Evolutionary conservation across 2,329 filamentous ascomycete genomes (phyloP).

Genomic region (Cladosporium sp.): DNA sequence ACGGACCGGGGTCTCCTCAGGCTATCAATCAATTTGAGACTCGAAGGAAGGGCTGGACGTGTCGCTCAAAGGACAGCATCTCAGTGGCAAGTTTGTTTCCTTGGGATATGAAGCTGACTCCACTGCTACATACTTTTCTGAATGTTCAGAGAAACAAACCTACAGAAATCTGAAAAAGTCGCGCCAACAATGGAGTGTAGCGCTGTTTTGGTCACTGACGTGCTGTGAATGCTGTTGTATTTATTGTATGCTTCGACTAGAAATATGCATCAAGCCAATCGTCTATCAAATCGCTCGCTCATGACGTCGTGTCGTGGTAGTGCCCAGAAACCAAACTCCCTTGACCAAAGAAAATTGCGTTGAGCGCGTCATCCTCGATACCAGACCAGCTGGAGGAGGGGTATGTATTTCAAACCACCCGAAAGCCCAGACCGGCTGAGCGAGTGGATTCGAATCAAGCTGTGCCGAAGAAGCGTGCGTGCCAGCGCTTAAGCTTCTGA

Average conservation of each 20-base stretch:
- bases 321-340: not conserved
- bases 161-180: not conserved
- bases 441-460: not conserved
- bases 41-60: not conserved
- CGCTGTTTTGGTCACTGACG: not conserved
- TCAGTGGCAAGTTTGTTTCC: not conserved
- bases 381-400: not conserved
- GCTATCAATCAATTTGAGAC: not conserved
- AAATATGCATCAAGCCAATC: not conserved
- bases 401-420: not conserved
- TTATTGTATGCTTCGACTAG: not conserved
- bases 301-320: not conserved
- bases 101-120: not conserved
- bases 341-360: not conserved
- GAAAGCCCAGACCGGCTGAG: slow-evolving; percentile 2
- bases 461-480: slow-evolving; percentile 9
- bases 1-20: not conserved
- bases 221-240: not conserved
- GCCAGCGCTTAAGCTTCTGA: slow-evolving; percentile 16
- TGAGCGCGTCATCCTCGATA: not conserved
- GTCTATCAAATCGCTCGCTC: not conserved
- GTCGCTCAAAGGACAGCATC: not conserved
- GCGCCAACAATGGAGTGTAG: not conserved
- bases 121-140: no score
- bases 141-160: not conserved